Percentiles rank a stretch among this genome's conserved stretches.
Evolutionary conservation across 2,329 filamentous ascomycete species (phyloP).

Genomic region (Talaromyces sp.): DNA sequence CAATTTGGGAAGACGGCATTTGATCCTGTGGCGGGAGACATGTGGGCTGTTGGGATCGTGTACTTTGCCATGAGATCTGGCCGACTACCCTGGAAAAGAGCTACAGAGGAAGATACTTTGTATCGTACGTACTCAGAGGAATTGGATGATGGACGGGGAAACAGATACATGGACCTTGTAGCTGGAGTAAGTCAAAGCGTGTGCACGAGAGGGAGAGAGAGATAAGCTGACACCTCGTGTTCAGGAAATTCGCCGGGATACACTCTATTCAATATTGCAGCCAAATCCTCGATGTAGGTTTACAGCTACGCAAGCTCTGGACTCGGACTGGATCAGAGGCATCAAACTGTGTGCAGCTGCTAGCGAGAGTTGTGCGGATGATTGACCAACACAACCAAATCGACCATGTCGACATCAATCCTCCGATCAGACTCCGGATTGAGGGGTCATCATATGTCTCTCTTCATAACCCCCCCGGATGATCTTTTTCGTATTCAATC

Average conservation of each 20-base stretch:
- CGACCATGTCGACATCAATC: neutral
- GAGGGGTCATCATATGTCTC: neutral
- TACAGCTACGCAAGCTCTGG: slow-evolving; percentile 23
- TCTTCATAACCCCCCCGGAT: neutral
- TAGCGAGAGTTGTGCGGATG: neutral
- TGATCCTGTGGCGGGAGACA: slow-evolving; percentile 22
- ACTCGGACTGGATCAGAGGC: slow-evolving; percentile 28
- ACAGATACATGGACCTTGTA: neutral
- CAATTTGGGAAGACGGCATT: slow-evolving; percentile 8
- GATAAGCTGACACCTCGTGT: neutral
- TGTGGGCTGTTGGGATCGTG: slow-evolving; percentile 32
- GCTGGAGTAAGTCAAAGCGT: neutral
- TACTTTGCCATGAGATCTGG: slow-evolving; percentile 29
- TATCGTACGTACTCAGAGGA: slow-evolving; percentile 29
- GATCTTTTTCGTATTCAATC: neutral
- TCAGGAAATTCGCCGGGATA: slow-evolving; percentile 25
- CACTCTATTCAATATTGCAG: slow-evolving; percentile 32
- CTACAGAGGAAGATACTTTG: slow-evolving; percentile 26
- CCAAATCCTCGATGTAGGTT: slow-evolving; percentile 26
- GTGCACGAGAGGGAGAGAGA: too few relatives aligned
- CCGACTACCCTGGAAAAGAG: slow-evolving; percentile 27
- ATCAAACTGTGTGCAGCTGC: slow-evolving; percentile 6
- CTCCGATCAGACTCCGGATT: neutral
- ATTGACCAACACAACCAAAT: neutral
- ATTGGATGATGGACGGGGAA: slow-evolving; percentile 27